Percentiles rank a stretch among this genome's conserved stretches.
Conservation (phyloP, 1,139 yeast species). For the Nakaseomyces bracarensis region DNA sequence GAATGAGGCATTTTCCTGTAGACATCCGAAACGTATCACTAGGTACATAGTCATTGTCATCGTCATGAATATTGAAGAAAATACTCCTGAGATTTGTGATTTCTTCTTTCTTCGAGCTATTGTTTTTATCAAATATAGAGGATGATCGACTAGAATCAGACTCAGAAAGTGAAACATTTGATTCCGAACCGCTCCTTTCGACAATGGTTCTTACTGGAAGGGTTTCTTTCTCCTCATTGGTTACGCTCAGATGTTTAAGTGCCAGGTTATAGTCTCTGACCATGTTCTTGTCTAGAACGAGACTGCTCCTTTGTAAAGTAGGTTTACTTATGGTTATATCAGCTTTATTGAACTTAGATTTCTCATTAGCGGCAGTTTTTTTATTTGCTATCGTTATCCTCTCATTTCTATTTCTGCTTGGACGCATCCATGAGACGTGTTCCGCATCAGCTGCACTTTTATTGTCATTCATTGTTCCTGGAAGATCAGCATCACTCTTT, state of each 20-base stretch:
- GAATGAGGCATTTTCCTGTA: background rate
- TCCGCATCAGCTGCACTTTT: background rate
- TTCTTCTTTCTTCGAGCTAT: background rate
- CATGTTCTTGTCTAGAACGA: constrained; percentile 22
- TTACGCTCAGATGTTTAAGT: constrained; percentile 14
- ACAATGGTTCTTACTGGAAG: background rate
- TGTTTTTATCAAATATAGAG: constrained; percentile 12
- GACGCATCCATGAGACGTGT: background rate
- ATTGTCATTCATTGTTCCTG: background rate
- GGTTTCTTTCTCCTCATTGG: constrained; percentile 2
- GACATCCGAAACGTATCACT: background rate
- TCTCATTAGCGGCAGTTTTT: background rate
- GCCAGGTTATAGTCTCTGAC: constrained; percentile 26
- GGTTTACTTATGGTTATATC: constrained; percentile 5
- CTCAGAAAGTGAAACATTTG: constrained; percentile 10
- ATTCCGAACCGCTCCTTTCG: constrained; percentile 12
- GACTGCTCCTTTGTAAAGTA: constrained; percentile 22
- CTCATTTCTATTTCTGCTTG: background rate
- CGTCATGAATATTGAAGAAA: background rate
- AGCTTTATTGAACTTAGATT: background rate
- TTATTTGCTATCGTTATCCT: background rate
- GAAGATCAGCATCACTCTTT: constrained; percentile 5
- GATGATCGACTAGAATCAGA: constrained; percentile 16
- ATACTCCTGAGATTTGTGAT: background rate
- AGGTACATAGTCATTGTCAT: background rate